Conservation (phyloP, 2,329 filamentous ascomycete species). For the Pseudocercospora pini-densiflorae region DNA sequence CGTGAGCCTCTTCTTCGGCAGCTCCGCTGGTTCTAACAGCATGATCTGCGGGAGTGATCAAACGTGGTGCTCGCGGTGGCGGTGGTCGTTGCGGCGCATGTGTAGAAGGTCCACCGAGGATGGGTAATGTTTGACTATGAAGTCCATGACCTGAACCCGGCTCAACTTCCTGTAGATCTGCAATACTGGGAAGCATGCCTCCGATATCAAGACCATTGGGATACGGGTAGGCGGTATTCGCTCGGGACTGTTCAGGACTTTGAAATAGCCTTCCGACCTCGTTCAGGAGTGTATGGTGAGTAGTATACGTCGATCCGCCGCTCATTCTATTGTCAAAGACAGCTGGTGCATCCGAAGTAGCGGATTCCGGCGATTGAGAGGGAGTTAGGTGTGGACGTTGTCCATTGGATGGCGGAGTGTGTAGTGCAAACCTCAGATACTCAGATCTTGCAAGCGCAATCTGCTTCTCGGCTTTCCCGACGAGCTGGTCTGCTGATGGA, state of each 20-base stretch:
- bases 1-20: no score
- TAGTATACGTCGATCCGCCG: neutral
- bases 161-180: neutral
- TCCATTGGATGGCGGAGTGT: neutral
- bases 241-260: neutral
- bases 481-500: neutral
- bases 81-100: no score
- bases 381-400: neutral
- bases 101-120: no score
- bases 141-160: neutral
- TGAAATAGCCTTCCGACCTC: neutral
- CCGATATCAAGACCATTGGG: neutral
- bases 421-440: neutral
- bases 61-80: no score
- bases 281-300: neutral
- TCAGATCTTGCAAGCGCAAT: neutral
- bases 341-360: neutral
- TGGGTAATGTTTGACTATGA: no score
- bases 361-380: neutral
- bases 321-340: neutral
- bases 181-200: neutral
- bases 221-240: neutral
- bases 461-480: neutral
- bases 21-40: no score
- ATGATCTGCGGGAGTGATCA: no score